phyloP scores from a whole-genome alignment of 208 protist genomes.

The Crithidia brevicula region DNA sequence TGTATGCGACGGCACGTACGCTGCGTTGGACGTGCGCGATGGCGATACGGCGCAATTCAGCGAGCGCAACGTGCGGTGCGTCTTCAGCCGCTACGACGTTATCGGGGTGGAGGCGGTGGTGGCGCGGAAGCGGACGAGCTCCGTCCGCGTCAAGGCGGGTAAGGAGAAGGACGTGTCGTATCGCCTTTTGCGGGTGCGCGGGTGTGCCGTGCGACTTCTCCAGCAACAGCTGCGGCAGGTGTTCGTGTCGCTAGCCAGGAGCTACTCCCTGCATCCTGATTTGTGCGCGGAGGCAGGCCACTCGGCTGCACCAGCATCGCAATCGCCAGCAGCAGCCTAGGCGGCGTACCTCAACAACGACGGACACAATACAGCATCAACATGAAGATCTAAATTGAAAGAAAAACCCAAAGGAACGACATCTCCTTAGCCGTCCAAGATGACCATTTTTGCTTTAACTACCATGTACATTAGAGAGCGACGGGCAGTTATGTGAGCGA shows the following conservation, averaged over 20 bases:
- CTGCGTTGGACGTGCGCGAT: constrained; percentile 31
- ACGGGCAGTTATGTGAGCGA: too few species aligned
- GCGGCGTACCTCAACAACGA: too few species aligned
- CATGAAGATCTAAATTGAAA: too few species aligned
- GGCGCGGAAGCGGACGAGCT: constrained; percentile 47
- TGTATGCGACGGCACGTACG: constrained; percentile 51
- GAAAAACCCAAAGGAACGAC: too few species aligned
- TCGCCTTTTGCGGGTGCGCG: constrained; percentile 29
- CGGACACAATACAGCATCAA: too few species aligned
- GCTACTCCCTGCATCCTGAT: constrained; percentile 66
- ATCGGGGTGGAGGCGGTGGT: constrained; percentile 67
- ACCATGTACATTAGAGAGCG: too few species aligned
- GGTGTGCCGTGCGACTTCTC: constrained; percentile 51
- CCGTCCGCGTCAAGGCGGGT: constrained; percentile 52
- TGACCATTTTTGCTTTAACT: too few species aligned
- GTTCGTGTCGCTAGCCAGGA: constrained; percentile 43
- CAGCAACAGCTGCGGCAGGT: constrained; percentile 41
- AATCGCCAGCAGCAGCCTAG: too few species aligned
- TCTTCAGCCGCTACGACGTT: constrained; percentile 50
- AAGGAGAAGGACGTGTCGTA: constrained; percentile 29
- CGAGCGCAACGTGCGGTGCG: constrained; percentile 32
- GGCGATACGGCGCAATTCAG: constrained; percentile 37
- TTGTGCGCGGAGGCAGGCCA: constrained; percentile 19
- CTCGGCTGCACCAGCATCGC: background rate
- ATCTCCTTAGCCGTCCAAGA: too few species aligned